Base-by-base conservation (phyloP, 2,329 filamentous ascomycete species). In the Phialemoniopsis sp. region DNA sequence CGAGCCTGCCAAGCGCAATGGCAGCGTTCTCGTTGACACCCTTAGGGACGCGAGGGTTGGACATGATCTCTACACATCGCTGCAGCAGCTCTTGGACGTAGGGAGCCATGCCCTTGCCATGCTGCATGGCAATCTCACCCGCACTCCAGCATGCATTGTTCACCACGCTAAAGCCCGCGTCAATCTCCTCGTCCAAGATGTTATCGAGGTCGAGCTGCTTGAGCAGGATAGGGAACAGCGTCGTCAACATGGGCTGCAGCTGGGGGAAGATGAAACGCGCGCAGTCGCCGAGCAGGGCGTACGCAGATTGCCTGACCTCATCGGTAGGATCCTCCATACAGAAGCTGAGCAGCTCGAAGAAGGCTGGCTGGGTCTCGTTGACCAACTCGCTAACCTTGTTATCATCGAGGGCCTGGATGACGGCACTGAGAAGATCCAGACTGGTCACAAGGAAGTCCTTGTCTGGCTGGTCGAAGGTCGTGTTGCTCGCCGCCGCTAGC, bases 71-170 rank as follows among this genome's bases (percentile, higher is more conserved):
- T 30, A 89, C 77, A 19, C 94, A 79, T 30, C 85, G 81, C 45
- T 84, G 76, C 42, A 95, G 81, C 13, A 98, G 69, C 45, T 85
- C 78, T 16, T 87, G 81, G 9, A 89, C 77, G 57, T 85, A 95
- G 1, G 84, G 85, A 2, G 74, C 74, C 79, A 96, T 87, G 39
- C 76, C 80, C 45, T 82, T 80, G 49, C 82, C 79, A 57, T 87
- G 76, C 45, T 88, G 82, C 61, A 95, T 82, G 13, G 89, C 81
- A 45, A 97, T 93, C 67, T 98, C 93, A 32, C 93, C 93, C 17
- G 82, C 83, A 7, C 90, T 94, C 93, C 93, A 98, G 67, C 91
- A 97, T 16, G 93, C 91, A 58, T 98, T 98, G 74, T 97, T 98
- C 43, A 97, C 82, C 21, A 97, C 90, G 44, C 89, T 89, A 60